Base-by-base conservation (phyloP, 768 basidiomycete species). In the Dentipellis sp. region DNA sequence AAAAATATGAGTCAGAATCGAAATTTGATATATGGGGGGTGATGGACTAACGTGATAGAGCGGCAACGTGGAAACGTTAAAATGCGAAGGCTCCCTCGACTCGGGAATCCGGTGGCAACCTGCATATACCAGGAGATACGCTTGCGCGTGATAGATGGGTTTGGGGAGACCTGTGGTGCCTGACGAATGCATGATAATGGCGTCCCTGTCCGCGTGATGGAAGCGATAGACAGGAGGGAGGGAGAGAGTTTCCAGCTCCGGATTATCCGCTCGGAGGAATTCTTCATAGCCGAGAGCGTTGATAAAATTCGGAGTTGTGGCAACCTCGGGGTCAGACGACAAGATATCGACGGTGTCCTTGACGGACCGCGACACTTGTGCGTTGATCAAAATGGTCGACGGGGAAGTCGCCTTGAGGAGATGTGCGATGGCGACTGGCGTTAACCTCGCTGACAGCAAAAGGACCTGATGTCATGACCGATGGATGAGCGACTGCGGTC, bases 151-250 rank as follows among this genome's bases (percentile, higher is more conserved):
- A 46, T 53, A 60, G 29, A 79, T 73, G 1, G 76, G 70, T 62
- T 79, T 79, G 1, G 78, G 78, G 38, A 76, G 66, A n/a, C 76
- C 78, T 2, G 76, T 77, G 5, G 77, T 78, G 11, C 78, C 78
- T 3, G 75, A 78, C 0, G 77, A 76, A 57, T 79, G 78, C 52
- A 79, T 59, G n/a, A 78, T 75, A 14, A 77, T 53, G 0, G 72
- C 72, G 14, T 74, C 71, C 1, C 69, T 60, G 55, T 75, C 73
- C 21, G 65, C 54, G 9, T 67, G 65, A 3, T 56, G 8, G 40
- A 35, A 56, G 11, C 37, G 57, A 45, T 66, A 72, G 47, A 57
- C 56, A 4, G 68, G 65, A 23, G 72, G 72, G 10, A 69, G 55
- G 5, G 58, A 54, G 17, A 64, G 51, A 11, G 58, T 58, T 14